Evolutionary conservation across 2,329 filamentous ascomycete genomes (phyloP), one percentile per base, ranked within the genome.

Genomic region (Hymenoscyphus albidus): DNA sequence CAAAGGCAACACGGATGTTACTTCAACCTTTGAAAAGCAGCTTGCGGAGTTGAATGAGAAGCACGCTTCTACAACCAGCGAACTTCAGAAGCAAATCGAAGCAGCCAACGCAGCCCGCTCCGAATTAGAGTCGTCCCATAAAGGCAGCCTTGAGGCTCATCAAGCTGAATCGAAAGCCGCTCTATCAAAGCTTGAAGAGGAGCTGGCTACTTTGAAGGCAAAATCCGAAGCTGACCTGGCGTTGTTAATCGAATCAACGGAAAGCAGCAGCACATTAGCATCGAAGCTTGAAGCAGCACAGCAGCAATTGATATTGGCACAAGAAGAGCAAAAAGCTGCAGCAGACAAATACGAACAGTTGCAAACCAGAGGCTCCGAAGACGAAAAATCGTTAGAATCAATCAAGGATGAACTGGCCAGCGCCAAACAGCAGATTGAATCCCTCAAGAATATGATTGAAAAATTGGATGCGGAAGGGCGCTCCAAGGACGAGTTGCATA

Each of bases 81-180:
- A 81, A 22, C 75, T 88, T 57, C 81, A 87, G 74, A 81, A 78
- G 71, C 82, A 84, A 74, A 78, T 88, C 39, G 80, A 85, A 22
- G 81, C 83, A 51, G 73, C 87, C 61, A 78, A 78, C 0, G 77
- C 80, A 1, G 80, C 81, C 1, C 81, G 81, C 60, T 74, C 75
- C n/a, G 75, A 76, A 4, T 71, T 83, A 6, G 79, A 82, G 71
- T 75, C 77, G 31, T 78, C 80, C 13, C 80, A 79, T 69, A 77
- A 79, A 60, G 76, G 79, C 48, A 81, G 79, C 69, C 65, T 80
- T 31, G 80, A 81, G 60, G 77, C 76, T 27, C 80, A 82, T 64
- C 75, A 78, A 40, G 78, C 81, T 58, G 80, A 79, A 1, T 80
- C 78, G 63, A 75, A 76, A 16, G 75, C 78, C 40, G 81, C 80